Base-by-base conservation (phyloP, 768 basidiomycete genomes). In the Lepiota brunneoincarnata region DNA sequence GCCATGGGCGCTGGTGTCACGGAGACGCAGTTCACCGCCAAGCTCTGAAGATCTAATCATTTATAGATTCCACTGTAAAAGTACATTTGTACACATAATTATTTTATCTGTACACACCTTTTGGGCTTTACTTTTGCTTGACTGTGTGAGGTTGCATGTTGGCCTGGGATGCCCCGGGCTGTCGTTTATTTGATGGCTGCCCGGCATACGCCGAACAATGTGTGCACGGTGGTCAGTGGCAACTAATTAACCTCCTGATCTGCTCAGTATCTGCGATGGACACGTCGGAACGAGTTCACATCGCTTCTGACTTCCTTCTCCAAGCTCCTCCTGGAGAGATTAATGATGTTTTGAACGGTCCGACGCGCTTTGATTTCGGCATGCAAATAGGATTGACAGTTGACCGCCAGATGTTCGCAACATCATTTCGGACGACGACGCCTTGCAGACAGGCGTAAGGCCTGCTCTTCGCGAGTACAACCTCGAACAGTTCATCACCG, bases 1-100 rank as follows among this genome's bases (percentile, higher is more conserved):
- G 96, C 97, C n/a, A 98, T 98, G 96, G 97, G 96, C 46, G 85
- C 86, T 61, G 96, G 96, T 52, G 93, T 96, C 26, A 97, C 94
- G 0, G 94, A 97, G 73, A 71, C 85, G 35, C 94, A 96, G 69
- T 97, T 96, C 72, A 64, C 59, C 38, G 49, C 74, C 21, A 76
- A 75, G 61, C 59, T 72, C 58, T 74, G 45, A 48, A 28, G 64
- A 60, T 58, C 45, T 24, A 52, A 54, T 49, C 28, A 20, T 41
- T 36, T 47, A 34, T 49, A 38, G 20, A 24, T 58, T 48, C 41
- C 28, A 49, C 53, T 66, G 59, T 62, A 64, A 64, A 63, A 64
- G 58, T 61, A 61, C 52, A n/a, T n/a, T n/a, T 57, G 41, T 46
- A 52, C 51, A 57, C 56, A 58, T 58, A 58, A 39, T 49, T 46